These are phyloP conservation scores for Dovyalis caffra DNA, from an alignment of 345 rosid genomes.

Conservation along the genomic window DNA sequence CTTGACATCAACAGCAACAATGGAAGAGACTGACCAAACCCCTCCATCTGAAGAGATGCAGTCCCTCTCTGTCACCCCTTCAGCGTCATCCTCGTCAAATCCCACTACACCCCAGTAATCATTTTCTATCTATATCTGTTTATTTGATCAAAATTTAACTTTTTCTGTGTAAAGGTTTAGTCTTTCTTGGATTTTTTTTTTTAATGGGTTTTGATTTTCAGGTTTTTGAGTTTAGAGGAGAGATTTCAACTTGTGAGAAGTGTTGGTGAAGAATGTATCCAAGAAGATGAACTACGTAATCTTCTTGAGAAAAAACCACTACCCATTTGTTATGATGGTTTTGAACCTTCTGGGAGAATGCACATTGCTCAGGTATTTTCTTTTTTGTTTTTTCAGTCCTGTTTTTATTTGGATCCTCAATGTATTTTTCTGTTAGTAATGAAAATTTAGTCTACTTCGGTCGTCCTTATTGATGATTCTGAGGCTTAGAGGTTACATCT, in stretches of 20 bases:
- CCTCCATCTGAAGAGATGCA: conserved; percentile 9
- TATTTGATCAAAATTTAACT: neutral
- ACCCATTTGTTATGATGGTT: conserved; percentile 89
- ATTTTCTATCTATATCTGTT: neutral
- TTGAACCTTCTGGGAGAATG: conserved; percentile 96
- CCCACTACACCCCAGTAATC: conserved; percentile 6
- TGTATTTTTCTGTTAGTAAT: neutral
- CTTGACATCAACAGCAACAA: neutral
- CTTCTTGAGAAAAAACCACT: conserved; percentile 70
- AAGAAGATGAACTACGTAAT: conserved; percentile 70
- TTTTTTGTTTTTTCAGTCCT: neutral
- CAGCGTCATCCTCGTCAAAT: neutral
- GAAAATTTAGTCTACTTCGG: neutral
- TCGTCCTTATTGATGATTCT: neutral
- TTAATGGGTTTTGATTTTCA: neutral
- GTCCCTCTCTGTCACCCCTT: conserved; percentile 8
- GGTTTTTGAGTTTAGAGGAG: conserved; percentile 57
- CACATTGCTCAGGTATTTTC: conserved; percentile 85
- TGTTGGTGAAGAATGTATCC: conserved; percentile 84
- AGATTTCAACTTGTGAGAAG: conserved; percentile 67
- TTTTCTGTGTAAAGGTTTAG: neutral
- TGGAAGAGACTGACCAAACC: conserved; percentile 2
- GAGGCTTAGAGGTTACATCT: neutral
- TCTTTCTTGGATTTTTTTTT: too few relatives aligned
- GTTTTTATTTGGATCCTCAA: neutral